Evolutionary conservation across 179 eudicot species (phyloP).

Genomic region (Amaranthus tricolor): DNA sequence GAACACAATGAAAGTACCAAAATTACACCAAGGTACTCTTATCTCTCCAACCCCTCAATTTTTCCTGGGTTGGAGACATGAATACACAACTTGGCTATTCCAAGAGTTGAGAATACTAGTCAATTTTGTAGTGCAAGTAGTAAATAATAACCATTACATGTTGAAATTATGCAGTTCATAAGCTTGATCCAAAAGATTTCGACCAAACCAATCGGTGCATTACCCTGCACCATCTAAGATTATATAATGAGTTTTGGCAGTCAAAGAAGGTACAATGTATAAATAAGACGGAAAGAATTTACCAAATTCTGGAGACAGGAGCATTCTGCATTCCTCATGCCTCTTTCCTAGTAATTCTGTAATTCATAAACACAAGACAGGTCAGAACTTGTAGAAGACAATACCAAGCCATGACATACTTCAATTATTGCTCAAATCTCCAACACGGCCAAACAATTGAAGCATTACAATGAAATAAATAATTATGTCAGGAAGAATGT

Average conservation of each 20-base stretch:
- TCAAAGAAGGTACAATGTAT: neutral
- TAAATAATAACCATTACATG: neutral
- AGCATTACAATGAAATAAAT: neutral
- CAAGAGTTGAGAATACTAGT: neutral
- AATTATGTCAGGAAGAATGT: neutral
- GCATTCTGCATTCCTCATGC: slow-evolving; percentile 39
- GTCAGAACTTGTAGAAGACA: neutral
- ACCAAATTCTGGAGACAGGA: neutral
- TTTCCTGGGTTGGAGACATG: neutral
- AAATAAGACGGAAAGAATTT: neutral
- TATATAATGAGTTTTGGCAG: neutral
- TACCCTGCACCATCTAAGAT: neutral
- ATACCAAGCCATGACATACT: neutral
- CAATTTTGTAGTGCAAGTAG: neutral
- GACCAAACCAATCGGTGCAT: neutral
- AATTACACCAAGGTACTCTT: neutral
- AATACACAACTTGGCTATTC: neutral
- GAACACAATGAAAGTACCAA: neutral
- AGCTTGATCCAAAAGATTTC: neutral
- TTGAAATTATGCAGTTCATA: neutral
- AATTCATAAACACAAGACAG: slow-evolving; percentile 4
- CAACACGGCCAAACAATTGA: neutral
- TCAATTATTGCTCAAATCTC: neutral
- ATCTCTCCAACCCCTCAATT: neutral
- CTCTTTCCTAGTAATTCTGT: slow-evolving; percentile 76